Evolutionary conservation across 2,329 filamentous ascomycete genomes (phyloP), one percentile per base, ranked within the genome.

Genomic region (Claviceps cyperi): DNA sequence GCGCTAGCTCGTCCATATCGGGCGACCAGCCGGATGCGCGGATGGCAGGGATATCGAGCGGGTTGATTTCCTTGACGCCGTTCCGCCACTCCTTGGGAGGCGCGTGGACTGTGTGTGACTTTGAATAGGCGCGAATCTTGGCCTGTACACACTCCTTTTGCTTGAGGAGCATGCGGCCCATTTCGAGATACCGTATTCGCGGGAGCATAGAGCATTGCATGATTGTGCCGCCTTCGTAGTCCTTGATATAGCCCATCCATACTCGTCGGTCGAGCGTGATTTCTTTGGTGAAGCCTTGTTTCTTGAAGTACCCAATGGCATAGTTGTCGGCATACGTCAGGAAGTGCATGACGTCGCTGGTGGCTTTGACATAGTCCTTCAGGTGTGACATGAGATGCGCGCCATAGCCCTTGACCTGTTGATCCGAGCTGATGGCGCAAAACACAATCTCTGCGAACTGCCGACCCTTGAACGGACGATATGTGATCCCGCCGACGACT

Each of bases 191-290:
- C 47, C 92, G 85, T 50, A 97, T 88, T 54, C 85, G 86, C 7
- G 91, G 91, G 19, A 98, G 77, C 92, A 98, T 97, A 48, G 85
- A 88, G 62, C 92, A 98, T 69, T 98, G 92, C 92, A 98, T 98
- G 54, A 98, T 94, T 0, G 92, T 98, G 52, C 92, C 92, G 51
- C 92, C 92, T 68, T 98, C 92, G 65, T 98, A 98, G 64, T 98
- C 92, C 64, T 98, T 98, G 72, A 98, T 98, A 61, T 97, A 98
- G 2, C 92, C 92, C 92, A 97, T 97, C 92, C 92, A 98, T 3
- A 88, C 83, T 2, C 83, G 81, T 60, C 83, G 85, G 52, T 92
- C 86, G 1, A 98, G 78, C 0, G 90, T 95, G 55, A 98, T 97
- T 60, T 98, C 91, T 65, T 98, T 98, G 1, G 92, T 97, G 62